Conservation (phyloP, 164 flowering plant species). For the Umbellularia californica region DNA sequence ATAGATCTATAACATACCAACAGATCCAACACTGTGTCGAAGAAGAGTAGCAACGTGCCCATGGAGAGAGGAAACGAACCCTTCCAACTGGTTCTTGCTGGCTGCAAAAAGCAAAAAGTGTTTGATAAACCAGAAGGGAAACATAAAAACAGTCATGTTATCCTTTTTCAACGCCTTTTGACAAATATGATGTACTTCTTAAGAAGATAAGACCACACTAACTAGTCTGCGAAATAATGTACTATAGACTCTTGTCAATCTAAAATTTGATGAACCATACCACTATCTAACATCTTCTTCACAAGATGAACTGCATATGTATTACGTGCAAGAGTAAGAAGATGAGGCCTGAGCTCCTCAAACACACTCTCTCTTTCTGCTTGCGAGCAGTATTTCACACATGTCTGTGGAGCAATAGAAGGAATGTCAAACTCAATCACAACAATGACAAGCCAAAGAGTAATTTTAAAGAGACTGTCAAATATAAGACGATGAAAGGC, state of each 20-base stretch:
- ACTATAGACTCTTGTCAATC: neutral
- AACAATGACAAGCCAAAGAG: neutral
- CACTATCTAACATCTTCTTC: constrained; percentile 85
- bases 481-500: no score
- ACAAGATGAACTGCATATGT: constrained; percentile 87
- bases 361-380: constrained; percentile 68
- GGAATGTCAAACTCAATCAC: constrained; percentile 1
- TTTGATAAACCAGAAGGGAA: neutral
- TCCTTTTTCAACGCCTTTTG: neutral
- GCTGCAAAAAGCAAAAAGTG: constrained; percentile 45
- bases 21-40: constrained; percentile 87
- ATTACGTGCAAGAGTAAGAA: constrained; percentile 64
- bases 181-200: neutral
- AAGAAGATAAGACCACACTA: neutral
- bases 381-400: constrained; percentile 75
- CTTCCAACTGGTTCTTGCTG: constrained; percentile 74
- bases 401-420: constrained; percentile 46
- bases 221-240: neutral
- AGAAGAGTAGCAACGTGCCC: constrained; percentile 95
- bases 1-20: constrained; percentile 47
- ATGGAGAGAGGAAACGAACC: constrained; percentile 65
- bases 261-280: constrained; percentile 31
- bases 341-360: constrained; percentile 77
- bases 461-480: neutral
- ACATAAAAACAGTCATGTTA: neutral